These are phyloP conservation scores for Exophiala viscosa DNA, from an alignment of 2,329 filamentous ascomycete genomes.

Conservation along the genomic window DNA sequence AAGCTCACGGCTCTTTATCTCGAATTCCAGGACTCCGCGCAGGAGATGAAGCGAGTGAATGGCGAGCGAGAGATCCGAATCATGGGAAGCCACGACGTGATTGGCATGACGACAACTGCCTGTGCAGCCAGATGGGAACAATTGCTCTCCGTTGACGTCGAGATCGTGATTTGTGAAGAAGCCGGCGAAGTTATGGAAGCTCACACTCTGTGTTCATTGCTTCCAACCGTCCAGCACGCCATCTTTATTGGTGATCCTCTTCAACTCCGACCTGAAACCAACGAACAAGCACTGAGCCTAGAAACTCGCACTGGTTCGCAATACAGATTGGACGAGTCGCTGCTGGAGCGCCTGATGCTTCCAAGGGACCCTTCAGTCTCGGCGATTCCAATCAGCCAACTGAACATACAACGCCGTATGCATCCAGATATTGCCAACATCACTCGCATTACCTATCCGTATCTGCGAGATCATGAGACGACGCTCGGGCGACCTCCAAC, in stretches of 20 bases:
- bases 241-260: slow-evolving; percentile 47
- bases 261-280: slow-evolving; percentile 31
- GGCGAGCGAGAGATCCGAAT: slow-evolving; percentile 22
- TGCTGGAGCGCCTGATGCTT: slow-evolving; percentile 57
- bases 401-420: slow-evolving; percentile 33
- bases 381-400: slow-evolving; percentile 25
- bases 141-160: slow-evolving; percentile 25
- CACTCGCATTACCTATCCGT: slow-evolving; percentile 31
- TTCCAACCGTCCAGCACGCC: slow-evolving; percentile 58
- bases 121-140: slow-evolving; percentile 28
- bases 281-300: slow-evolving; percentile 47
- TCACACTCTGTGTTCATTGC: slow-evolving; percentile 56
- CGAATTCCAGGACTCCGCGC: slow-evolving; percentile 8
- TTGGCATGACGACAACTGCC: slow-evolving; percentile 33
- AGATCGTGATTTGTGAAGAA: slow-evolving; percentile 61
- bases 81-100: slow-evolving; percentile 29
- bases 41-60: slow-evolving; percentile 25
- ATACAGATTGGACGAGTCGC: slow-evolving; percentile 56
- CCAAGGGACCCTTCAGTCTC: slow-evolving; percentile 16
- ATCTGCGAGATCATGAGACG: slow-evolving; percentile 25
- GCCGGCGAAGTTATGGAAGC: slow-evolving; percentile 66
- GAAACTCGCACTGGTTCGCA: slow-evolving; percentile 47
- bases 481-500: slow-evolving; percentile 9
- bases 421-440: slow-evolving; percentile 32
- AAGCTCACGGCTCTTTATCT: slow-evolving; percentile 13